phyloP scores from a whole-genome alignment of 805 yeast genomes.

The Suhomyces sp. region DNA sequence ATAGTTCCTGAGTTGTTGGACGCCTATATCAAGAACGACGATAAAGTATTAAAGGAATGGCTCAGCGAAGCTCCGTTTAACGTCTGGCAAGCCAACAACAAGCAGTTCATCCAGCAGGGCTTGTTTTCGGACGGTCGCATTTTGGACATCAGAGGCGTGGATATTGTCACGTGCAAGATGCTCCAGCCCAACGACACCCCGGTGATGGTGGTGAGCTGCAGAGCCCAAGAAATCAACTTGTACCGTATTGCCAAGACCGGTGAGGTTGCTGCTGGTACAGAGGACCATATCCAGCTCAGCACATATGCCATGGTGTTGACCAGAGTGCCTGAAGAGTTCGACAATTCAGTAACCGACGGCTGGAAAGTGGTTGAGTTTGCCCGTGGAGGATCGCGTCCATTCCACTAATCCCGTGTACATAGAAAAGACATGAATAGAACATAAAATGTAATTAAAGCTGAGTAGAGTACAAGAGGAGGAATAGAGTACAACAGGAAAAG shows the following conservation, averaged over 20 bases:
- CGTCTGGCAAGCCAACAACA: slow-evolving; percentile 90
- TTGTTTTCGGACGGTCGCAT: slow-evolving; percentile 87
- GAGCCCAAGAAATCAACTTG: slow-evolving; percentile 93
- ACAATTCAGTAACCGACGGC: slow-evolving; percentile 88
- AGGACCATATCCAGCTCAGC: slow-evolving; percentile 85
- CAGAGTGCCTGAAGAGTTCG: slow-evolving; percentile 88
- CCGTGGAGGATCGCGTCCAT: slow-evolving; percentile 87
- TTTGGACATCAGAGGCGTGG: slow-evolving; percentile 93
- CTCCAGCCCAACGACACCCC: slow-evolving; percentile 91
- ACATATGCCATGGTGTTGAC: slow-evolving; percentile 97
- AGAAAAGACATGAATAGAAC: neutral
- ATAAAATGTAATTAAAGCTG: no score
- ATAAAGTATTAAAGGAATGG: slow-evolving; percentile 79
- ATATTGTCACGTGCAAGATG: slow-evolving; percentile 80
- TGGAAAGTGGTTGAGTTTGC: slow-evolving; percentile 96
- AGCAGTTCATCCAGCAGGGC: slow-evolving; percentile 88
- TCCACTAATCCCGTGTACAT: slow-evolving; percentile 41
- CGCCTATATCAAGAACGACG: slow-evolving; percentile 92
- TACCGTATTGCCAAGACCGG: slow-evolving; percentile 89
- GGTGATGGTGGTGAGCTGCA: slow-evolving; percentile 86
- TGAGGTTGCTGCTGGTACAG: slow-evolving; percentile 93
- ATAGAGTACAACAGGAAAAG: no score
- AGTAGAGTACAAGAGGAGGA: no score
- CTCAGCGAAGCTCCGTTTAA: slow-evolving; percentile 95
- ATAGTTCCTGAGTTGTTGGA: slow-evolving; percentile 94